These are phyloP conservation scores for Vitis amurensis DNA, from an alignment of 164 flowering plant genomes.

Conservation along the genomic window DNA sequence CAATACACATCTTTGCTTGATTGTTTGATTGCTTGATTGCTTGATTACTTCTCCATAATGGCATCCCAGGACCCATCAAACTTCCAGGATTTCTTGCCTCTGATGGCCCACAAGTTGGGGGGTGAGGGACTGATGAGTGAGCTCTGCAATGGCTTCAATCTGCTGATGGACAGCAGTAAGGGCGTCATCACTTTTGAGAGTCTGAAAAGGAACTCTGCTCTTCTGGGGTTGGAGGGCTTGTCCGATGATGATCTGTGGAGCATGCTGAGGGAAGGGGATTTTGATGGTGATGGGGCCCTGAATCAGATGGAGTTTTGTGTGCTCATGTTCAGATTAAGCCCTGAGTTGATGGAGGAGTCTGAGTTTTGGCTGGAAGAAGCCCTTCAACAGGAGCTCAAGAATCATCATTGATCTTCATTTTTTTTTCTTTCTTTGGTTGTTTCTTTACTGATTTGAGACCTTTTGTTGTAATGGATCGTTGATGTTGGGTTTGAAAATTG, in stretches of 20 bases:
- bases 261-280: slow-evolving; percentile 45
- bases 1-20: too few relatives aligned
- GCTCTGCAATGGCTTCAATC: slow-evolving; percentile 38
- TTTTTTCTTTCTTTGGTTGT: background rate
- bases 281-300: slow-evolving; percentile 44
- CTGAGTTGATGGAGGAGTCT: slow-evolving; percentile 42
- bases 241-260: slow-evolving; percentile 35
- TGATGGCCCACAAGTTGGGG: slow-evolving; percentile 38
- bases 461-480: too few relatives aligned
- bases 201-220: slow-evolving; percentile 32
- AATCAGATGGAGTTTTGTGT: slow-evolving; percentile 52
- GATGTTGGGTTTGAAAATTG: too few relatives aligned
- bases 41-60: background rate
- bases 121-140: slow-evolving; percentile 45
- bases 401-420: slow-evolving; percentile 5
- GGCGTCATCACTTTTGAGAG: slow-evolving; percentile 47
- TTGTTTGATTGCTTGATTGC: too few relatives aligned
- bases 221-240: slow-evolving; percentile 31
- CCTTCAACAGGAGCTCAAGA: slow-evolving; percentile 20
- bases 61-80: slow-evolving; percentile 16
- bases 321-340: slow-evolving; percentile 44
- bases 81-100: slow-evolving; percentile 32
- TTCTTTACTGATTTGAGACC: too few relatives aligned
- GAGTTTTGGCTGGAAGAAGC: slow-evolving; percentile 26
- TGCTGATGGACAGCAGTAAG: slow-evolving; percentile 30